Evolutionary conservation across 306 rosid genomes (phyloP), one percentile per base, ranked within the genome.

Genomic region (Lithocarpus polystachyus): DNA sequence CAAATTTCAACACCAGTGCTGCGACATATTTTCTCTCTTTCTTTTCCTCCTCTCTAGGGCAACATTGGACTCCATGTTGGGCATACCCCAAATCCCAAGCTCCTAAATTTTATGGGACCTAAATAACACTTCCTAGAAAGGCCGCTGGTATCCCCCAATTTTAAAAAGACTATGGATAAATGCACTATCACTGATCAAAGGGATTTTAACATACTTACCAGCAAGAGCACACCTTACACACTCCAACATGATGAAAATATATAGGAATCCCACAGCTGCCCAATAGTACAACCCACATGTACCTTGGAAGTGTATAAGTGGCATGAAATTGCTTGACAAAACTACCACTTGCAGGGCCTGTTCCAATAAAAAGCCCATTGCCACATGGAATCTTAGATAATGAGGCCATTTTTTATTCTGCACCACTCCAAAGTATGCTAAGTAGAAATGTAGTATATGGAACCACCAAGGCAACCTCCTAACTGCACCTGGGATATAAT

Each of bases 241-340:
- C 82, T 80, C 83, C 79, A 85, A 71, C 83, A 84, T 43, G 62
- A 86, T 6, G n/a, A 84, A 56, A 71, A 92, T 84, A 80, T 86
- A 94, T 31, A 80, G 17, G 77, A 94, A 69, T 14, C 84, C 90
- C 77, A 92, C 89, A 22, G 84, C 92, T 20, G 91, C 97, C 97
- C 94, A 94, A 56, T 92, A 94, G 69, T 89, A 89, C 78, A 89
- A 80, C 76, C 91, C 95, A 7, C 87, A 78, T 1, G 93, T 83
- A 57, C 98, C 98, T 26, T 82, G 83, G 85, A 82, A 92, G 88
- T 94, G 94, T 82, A 94, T 82, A 4, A 90, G 88, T 7, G 98
- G 98, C 82, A 88, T 7, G 80, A 92, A 85, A 75, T 94, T 94
- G 93, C 97, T 89, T n/a, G 93, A 56, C 59, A 68, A 55, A 91